Percentiles rank a stretch among this genome's conserved stretches.
Conservation (phyloP, 1,284 basidiomycete genomes). For the Paramarasmius palmivorus region DNA sequence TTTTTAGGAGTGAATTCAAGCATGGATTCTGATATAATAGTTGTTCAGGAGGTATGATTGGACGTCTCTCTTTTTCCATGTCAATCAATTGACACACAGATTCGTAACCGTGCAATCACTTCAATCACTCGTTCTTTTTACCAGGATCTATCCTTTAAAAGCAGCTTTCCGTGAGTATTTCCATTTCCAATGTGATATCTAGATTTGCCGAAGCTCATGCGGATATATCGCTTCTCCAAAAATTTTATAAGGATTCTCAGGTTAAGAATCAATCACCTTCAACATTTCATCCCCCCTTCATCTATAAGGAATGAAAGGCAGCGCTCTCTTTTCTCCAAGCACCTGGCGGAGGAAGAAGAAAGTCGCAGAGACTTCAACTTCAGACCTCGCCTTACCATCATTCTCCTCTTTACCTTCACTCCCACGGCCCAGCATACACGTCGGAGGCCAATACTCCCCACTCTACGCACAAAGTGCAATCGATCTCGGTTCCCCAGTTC, state of each 20-base stretch:
- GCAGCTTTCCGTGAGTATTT: too few relatives aligned
- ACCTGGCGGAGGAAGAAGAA: conserved; percentile 12
- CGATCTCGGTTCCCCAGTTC: not conserved
- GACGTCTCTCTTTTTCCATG: not conserved
- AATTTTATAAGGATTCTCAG: conserved; percentile 7
- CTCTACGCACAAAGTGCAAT: not conserved
- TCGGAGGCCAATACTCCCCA: not conserved
- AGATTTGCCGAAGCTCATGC: too few relatives aligned
- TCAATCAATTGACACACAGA: not conserved
- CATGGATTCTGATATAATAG: too few relatives aligned
- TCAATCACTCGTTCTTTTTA: not conserved
- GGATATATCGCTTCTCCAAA: too few relatives aligned
- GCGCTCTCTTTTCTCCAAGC: conserved; percentile 12
- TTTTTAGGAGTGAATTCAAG: too few relatives aligned
- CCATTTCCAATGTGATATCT: too few relatives aligned
- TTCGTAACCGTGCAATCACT: not conserved
- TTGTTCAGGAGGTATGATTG: too few relatives aligned
- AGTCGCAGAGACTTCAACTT: not conserved
- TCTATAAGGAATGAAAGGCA: conserved; percentile 7
- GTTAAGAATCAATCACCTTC: not conserved
- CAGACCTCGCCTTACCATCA: not conserved
- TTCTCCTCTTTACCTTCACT: too few relatives aligned
- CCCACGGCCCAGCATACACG: too few relatives aligned
- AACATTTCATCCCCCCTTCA: not conserved
- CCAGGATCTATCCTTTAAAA: too few relatives aligned